Evolutionary conservation across 2,329 filamentous ascomycete genomes (phyloP).

Genomic region (Cadophora malorum): DNA sequence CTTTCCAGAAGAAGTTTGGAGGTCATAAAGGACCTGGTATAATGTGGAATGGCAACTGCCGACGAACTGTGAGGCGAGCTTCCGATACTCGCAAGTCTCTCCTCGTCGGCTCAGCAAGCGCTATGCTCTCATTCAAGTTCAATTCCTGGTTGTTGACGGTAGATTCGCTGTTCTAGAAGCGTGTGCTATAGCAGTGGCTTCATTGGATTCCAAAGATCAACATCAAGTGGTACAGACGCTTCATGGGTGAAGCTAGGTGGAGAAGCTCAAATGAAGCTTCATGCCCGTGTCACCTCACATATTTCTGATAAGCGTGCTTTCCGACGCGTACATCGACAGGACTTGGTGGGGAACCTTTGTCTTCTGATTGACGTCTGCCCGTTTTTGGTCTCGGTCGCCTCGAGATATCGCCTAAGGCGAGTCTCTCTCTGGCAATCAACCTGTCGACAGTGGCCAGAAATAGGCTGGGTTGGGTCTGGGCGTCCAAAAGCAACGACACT

Average conservation of each 20-base stretch:
- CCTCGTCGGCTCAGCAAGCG: not conserved
- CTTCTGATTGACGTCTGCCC: not conserved
- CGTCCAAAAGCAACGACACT: not conserved
- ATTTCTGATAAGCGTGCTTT: too few relatives aligned
- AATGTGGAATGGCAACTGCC: not conserved
- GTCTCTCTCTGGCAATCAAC: not conserved
- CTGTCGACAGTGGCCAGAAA: not conserved
- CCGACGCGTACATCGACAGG: not conserved
- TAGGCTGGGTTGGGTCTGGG: not conserved
- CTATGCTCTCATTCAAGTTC: not conserved
- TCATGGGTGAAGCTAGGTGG: not conserved
- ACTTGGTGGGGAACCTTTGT: not conserved
- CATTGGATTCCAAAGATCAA: not conserved
- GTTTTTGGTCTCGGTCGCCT: not conserved
- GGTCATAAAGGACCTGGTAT: not conserved
- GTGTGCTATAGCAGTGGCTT: not conserved
- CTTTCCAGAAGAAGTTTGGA: not conserved
- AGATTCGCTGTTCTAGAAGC: not conserved
- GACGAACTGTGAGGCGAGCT: not conserved
- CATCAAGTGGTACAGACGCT: not conserved
- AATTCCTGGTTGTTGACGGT: not conserved
- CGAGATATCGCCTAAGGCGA: not conserved
- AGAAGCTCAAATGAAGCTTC: not conserved
- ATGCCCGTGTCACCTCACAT: constrained; percentile 2
- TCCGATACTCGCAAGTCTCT: not conserved